Evolutionary conservation across 2,329 filamentous ascomycete genomes (phyloP), one percentile per base, ranked within the genome.

Genomic region (Apiospora koreana): DNA sequence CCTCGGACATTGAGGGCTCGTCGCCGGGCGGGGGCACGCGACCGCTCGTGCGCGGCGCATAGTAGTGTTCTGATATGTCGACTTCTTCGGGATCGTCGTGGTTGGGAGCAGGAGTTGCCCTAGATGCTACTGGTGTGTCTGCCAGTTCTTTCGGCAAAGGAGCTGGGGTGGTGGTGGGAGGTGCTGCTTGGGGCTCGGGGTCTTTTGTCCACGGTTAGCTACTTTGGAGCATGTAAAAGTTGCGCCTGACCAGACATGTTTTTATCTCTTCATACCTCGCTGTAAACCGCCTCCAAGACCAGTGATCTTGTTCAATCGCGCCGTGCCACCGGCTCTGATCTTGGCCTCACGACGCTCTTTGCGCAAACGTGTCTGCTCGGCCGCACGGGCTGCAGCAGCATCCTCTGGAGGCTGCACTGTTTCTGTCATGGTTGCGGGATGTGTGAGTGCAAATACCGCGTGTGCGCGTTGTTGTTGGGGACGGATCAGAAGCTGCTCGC

Each of bases 271-370:
- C 80, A 42, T 69, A 87, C 85, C 84, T 81, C 82, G 76, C 73
- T 82, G 80, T n/a, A 87, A 68, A 72, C 87, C 85, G 38, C 89
- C 91, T 69, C 90, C 91, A 35, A 94, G 82, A 1, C 91, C 90
- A 16, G 91, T 93, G 80, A 96, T 96, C 80, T 88, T 92, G 76
- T 93, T 91, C 72, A 96, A 82, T 72, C 93, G 85, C 48, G 90
- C 87, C 23, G 89, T 88, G 70, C 92, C 93, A 71, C 91, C 90
- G 67, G 91, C 89, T 76, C 87, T 89, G 81, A 95, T 90, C 85
- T 95, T 95, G 70, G 92, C 93, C 79, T 94, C 91, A 66, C 93
- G 88, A 48, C 92, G 89, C 80, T 95, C 93, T 80, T 94, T 93
- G 75, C 93, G 91, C 70, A 94, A 85, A 65, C 93, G 90, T 46